These are phyloP conservation scores for Pichia sp. DNA, from an alignment of 1,139 yeast genomes.

Conservation along the genomic window DNA sequence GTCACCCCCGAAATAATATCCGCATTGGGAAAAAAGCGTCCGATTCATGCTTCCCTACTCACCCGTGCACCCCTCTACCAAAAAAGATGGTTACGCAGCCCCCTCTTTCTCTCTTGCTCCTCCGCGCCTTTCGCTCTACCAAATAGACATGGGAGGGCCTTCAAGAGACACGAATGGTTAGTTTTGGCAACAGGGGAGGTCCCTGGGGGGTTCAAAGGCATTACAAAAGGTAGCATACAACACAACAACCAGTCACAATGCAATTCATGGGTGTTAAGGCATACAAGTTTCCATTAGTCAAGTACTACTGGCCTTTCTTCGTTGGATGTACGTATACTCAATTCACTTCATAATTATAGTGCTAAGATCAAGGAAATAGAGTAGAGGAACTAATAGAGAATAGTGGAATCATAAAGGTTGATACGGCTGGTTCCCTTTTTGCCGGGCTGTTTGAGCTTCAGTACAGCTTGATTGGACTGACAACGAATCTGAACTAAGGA, in stretches of 20 bases:
- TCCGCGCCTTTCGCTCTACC: not conserved
- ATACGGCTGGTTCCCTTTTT: too few relatives aligned
- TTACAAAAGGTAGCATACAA: not conserved
- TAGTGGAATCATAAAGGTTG: too few relatives aligned
- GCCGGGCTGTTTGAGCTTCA: too few relatives aligned
- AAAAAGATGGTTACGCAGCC: conserved; percentile 11
- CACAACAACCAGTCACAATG: conserved; percentile 14
- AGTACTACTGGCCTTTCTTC: conserved; percentile 65
- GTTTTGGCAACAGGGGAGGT: not conserved
- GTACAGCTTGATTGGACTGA: too few relatives aligned
- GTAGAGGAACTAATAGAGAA: too few relatives aligned
- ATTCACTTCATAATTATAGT: not conserved
- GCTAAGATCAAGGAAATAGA: too few relatives aligned
- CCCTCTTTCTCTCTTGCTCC: not conserved
- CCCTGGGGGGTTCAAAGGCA: not conserved
- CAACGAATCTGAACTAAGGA: too few relatives aligned
- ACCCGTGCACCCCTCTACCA: too few relatives aligned
- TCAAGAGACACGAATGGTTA: not conserved
- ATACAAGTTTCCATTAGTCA: conserved; percentile 33
- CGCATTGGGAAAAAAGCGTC: too few relatives aligned
- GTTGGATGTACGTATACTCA: conserved; percentile 42
- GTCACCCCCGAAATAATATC: too few relatives aligned
- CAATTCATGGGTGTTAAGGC: conserved; percentile 28
- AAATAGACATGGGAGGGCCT: not conserved
- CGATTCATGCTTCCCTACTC: too few relatives aligned